Evolutionary conservation across 1,284 basidiomycete genomes (phyloP).

Genomic region (Neonothopanus nambi): DNA sequence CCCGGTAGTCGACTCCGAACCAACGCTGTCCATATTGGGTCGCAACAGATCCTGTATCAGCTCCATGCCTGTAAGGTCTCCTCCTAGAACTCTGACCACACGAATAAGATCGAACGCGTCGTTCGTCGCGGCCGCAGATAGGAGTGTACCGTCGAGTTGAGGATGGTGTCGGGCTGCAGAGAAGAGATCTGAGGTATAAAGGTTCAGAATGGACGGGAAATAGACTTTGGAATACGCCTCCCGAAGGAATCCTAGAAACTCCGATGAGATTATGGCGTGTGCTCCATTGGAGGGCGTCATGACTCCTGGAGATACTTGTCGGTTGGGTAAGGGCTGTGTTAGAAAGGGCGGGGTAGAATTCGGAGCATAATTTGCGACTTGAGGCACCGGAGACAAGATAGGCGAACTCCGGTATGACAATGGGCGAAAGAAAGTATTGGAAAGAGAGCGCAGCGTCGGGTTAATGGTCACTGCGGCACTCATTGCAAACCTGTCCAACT

Average conservation of each 20-base stretch:
- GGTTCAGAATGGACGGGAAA: conserved; percentile 49
- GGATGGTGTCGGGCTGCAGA: conserved; percentile 71
- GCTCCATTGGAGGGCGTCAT: conserved; percentile 20
- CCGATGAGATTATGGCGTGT: conserved; percentile 34
- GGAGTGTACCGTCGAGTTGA: conserved; percentile 64
- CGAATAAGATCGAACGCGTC: conserved; percentile 64
- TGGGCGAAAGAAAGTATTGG: conserved; percentile 32
- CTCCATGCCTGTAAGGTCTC: conserved; percentile 53
- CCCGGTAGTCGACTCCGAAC: neutral
- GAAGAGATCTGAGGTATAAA: conserved; percentile 72
- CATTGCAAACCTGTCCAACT: conserved; percentile 80
- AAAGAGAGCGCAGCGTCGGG: conserved; percentile 37
- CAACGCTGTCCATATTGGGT: neutral
- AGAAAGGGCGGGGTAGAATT: conserved; percentile 13
- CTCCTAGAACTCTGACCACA: conserved; percentile 62
- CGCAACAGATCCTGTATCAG: conserved; percentile 35
- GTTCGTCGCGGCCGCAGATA: conserved; percentile 57
- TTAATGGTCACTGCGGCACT: conserved; percentile 58
- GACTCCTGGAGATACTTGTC: conserved; percentile 19
- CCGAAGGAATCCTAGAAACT: conserved; percentile 42
- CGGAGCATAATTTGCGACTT: conserved; percentile 8
- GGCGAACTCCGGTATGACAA: conserved; percentile 15
- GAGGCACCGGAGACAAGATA: conserved; percentile 28
- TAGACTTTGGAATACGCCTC: conserved; percentile 35
- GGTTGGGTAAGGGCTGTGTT: conserved; percentile 13